Evolutionary conservation across 768 basidiomycete species (phyloP).

Genomic region (Phylloporus scabripes): DNA sequence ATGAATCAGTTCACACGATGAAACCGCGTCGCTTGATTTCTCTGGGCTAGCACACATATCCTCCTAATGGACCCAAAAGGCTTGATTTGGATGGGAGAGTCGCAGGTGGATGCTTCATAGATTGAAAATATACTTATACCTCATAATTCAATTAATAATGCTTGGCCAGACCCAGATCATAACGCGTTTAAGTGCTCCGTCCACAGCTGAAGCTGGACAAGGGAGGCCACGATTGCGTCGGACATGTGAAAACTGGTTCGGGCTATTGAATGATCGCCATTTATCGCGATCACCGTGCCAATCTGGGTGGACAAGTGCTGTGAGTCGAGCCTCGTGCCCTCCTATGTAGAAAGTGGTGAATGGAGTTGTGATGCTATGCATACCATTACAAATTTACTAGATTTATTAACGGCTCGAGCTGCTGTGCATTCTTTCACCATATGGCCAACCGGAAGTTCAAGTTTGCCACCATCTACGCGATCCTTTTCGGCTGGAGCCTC

Average conservation of each 20-base stretch:
- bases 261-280: slow-evolving; percentile 16
- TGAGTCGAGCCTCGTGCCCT: background rate
- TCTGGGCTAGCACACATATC: slow-evolving; percentile 4
- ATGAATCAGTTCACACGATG: slow-evolving; percentile 22
- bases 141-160: slow-evolving; percentile 24
- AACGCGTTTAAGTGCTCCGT: background rate
- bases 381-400: slow-evolving; percentile 1
- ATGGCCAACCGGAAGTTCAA: slow-evolving; percentile 1
- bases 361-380: background rate
- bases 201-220: background rate
- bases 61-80: background rate
- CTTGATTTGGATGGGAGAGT: slow-evolving; percentile 7
- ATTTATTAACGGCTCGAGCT: background rate
- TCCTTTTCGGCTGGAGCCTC: background rate
- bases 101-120: slow-evolving; percentile 11
- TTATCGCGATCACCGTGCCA: slow-evolving; percentile 9
- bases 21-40: slow-evolving; percentile 9
- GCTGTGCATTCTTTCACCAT: slow-evolving; percentile 14
- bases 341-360: background rate
- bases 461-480: slow-evolving; percentile 1
- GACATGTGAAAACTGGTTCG: slow-evolving; percentile 13
- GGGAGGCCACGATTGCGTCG: slow-evolving; percentile 28
- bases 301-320: slow-evolving; percentile 4
- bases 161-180: background rate
- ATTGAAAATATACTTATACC: slow-evolving; percentile 21